A percentile compares a stretch with the other conserved stretches of the same genome.
Conservation (phyloP, 2,329 filamentous ascomycete species). For the Aspergillus thermomutatus region DNA sequence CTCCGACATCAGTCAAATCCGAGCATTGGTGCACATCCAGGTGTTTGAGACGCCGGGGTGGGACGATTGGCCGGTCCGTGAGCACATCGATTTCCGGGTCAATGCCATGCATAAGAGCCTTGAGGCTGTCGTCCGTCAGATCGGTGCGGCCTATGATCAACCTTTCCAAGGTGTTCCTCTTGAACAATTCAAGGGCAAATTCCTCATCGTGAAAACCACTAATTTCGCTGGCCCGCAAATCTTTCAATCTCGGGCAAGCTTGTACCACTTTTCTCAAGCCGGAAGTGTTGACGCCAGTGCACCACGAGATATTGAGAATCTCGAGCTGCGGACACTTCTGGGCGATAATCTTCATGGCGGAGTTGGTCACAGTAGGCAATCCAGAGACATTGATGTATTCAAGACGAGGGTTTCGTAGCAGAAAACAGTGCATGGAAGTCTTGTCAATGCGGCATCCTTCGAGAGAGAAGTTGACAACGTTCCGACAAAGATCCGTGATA, state of each 20-base stretch:
- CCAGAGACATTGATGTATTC: constrained; percentile 85
- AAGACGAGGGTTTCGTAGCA: constrained; percentile 74
- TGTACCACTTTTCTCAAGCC: constrained; percentile 72
- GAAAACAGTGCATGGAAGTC: constrained; percentile 70
- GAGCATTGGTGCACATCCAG: constrained; percentile 79
- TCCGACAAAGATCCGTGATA: constrained; percentile 78
- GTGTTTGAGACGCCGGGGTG: constrained; percentile 74
- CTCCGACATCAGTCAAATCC: constrained; percentile 67
- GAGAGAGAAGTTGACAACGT: constrained; percentile 81
- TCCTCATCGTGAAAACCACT: constrained; percentile 71
- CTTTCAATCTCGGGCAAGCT: constrained; percentile 68
- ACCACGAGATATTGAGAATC: constrained; percentile 88
- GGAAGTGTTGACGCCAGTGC: constrained; percentile 74
- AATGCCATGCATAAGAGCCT: constrained; percentile 69
- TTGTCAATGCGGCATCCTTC: constrained; percentile 87
- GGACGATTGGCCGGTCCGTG: constrained; percentile 71
- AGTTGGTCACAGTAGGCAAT: constrained; percentile 70
- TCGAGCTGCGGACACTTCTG: constrained; percentile 78
- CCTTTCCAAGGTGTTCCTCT: constrained; percentile 77
- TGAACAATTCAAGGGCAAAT: constrained; percentile 71
- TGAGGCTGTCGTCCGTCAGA: constrained; percentile 70
- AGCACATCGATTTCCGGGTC: constrained; percentile 78
- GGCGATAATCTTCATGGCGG: constrained; percentile 80
- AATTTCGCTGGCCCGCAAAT: constrained; percentile 79
- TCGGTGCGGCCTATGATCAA: constrained; percentile 75